phyloP scores from a whole-genome alignment of 2,329 filamentous ascomycete genomes.

The Lachnellula hyalina region DNA sequence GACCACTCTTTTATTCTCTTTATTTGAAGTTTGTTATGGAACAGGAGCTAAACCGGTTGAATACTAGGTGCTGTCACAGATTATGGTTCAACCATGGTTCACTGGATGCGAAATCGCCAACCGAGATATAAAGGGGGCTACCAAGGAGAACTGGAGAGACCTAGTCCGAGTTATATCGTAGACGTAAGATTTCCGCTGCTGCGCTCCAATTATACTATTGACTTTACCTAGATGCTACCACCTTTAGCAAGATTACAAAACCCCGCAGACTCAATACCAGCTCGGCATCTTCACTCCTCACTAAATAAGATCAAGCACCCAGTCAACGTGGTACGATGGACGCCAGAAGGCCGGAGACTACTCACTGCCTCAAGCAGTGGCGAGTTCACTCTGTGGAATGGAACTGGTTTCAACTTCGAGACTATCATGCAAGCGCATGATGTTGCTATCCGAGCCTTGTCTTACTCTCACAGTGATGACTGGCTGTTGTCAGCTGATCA shows the following conservation, averaged over 20 bases:
- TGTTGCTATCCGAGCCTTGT: slow-evolving; percentile 72
- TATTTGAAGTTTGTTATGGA: background rate
- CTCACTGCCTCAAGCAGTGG: slow-evolving; percentile 93
- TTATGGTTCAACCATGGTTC: slow-evolving; percentile 82
- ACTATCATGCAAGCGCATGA: slow-evolving; percentile 99
- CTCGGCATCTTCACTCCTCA: slow-evolving; percentile 96
- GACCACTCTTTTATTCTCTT: background rate
- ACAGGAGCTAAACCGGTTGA: background rate
- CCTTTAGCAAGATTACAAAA: slow-evolving; percentile 69
- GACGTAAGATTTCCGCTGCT: slow-evolving; percentile 53
- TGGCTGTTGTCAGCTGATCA: slow-evolving; percentile 96
- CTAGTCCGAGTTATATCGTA: slow-evolving; percentile 82
- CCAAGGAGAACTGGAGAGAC: slow-evolving; percentile 72
- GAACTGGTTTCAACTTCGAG: slow-evolving; percentile 98
- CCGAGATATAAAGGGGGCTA: slow-evolving; percentile 69
- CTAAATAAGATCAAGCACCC: slow-evolving; percentile 98
- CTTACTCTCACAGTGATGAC: slow-evolving; percentile 92
- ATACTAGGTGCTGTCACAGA: slow-evolving; percentile 78
- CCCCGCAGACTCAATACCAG: slow-evolving; percentile 81
- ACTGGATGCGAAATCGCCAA: slow-evolving; percentile 83
- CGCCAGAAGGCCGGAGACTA: slow-evolving; percentile 85
- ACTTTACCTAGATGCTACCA: slow-evolving; percentile 66
- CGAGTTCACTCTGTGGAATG: slow-evolving; percentile 98
- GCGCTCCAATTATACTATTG: slow-evolving; percentile 2
- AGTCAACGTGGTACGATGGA: slow-evolving; percentile 96